Percentiles rank a stretch among this genome's conserved stretches.
phyloP scores from a whole-genome alignment of 345 rosid species.

The Camelina hispida region DNA sequence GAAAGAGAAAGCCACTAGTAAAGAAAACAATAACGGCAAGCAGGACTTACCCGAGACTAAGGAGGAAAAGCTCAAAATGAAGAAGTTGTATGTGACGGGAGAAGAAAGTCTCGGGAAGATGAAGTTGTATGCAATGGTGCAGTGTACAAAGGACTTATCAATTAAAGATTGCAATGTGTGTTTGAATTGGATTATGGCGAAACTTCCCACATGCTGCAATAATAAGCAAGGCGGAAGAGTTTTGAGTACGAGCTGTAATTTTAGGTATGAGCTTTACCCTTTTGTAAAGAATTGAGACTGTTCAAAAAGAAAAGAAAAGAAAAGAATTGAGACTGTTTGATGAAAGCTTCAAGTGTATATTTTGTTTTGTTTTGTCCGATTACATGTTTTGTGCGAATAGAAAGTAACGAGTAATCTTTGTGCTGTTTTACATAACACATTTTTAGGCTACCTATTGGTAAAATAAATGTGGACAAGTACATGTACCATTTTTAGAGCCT shows the following conservation, averaged over 20 bases:
- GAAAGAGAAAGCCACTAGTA: not conserved
- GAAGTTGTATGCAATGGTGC: conserved; percentile 44
- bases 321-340: not conserved
- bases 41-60: not conserved
- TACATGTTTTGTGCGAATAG: not conserved
- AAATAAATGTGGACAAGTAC: no score
- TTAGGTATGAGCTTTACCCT: conserved; percentile 30
- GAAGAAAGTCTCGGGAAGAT: not conserved
- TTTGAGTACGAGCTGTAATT: conserved; percentile 26
- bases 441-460: not conserved
- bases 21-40: not conserved
- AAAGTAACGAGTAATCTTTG: not conserved
- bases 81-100: conserved; percentile 11
- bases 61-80: not conserved
- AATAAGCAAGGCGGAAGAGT: conserved; percentile 24
- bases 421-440: not conserved
- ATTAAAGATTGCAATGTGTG: conserved; percentile 27
- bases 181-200: not conserved
- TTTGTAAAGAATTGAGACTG: not conserved
- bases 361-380: not conserved
- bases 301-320: not conserved
- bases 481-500: no score
- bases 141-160: conserved; percentile 47
- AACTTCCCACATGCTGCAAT: not conserved
- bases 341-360: not conserved